Base-by-base conservation (phyloP, 352 stramenopile genomes). In the Pythium vanterpoolii region DNA sequence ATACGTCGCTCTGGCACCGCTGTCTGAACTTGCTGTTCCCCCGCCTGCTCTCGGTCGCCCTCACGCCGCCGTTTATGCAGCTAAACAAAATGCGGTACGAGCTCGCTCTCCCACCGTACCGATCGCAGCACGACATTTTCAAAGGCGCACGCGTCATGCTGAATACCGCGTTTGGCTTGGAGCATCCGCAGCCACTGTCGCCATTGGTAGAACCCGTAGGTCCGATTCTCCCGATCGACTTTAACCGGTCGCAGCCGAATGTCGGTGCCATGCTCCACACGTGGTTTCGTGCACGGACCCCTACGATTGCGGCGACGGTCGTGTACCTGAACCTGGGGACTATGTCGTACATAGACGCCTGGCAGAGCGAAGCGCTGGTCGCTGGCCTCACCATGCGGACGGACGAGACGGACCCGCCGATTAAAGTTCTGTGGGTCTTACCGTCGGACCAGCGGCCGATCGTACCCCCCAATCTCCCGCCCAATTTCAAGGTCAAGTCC, bases 21-120 rank as follows among this genome's bases (percentile, higher is more conserved):
- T 96, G 85, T 61, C 89, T 96, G 71, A 96, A 96, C 65, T 79
- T 93, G 53, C 44, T 96, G n/a, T 96, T 94, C 55, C 87, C 87
- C n/a, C 66, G 83, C 6, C 64, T 95, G 38, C 61, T 96, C 26
- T 92, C 83, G 0, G 82, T 94, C 24, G 87, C 86, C 21, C 72
- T 96, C 60, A 96, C 87, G n/a, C 85, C 87, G 39, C 83, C 86
- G 30, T 96, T 95, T 70, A 90, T 93, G 78, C 79, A 93, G 63
- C 60, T 94, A 47, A 96, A 96, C 74, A 89, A 95, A 69, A 73
- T 92, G 60, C 75, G 83, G 4, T 91, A 81, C 60, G 83, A 93
- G 56, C 69, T 94, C 34, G 64, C 83, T 1, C 70, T 96, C 42
- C 65, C 72, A 52, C 77, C 83, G 0, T 93, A 88, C 55, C 68